A percentile compares a stretch with the other conserved stretches of the same genome.
Evolutionary conservation across 306 rosid species (phyloP).

Genomic region (Myrica gale): DNA sequence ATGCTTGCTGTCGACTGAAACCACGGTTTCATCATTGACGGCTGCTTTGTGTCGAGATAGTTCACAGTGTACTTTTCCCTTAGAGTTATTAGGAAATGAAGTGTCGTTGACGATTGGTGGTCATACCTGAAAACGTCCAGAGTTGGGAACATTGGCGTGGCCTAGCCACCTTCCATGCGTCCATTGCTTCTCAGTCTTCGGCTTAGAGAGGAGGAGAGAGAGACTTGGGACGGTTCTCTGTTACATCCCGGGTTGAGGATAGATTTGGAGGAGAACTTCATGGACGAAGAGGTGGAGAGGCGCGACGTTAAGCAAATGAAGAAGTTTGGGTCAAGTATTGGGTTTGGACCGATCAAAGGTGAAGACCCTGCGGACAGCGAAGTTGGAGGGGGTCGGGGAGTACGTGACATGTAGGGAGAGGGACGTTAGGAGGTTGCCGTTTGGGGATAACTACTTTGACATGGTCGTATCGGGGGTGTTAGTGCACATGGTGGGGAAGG

Average conservation of each 20-base stretch:
- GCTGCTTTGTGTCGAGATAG: too few relatives aligned
- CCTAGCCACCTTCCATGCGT: slow-evolving; percentile 77
- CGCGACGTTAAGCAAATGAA: slow-evolving; percentile 76
- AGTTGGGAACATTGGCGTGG: slow-evolving; percentile 89
- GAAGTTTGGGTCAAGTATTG: slow-evolving; percentile 81
- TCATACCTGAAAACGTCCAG: too few relatives aligned
- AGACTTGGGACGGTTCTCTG: slow-evolving; percentile 71
- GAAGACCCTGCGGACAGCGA: slow-evolving; percentile 67
- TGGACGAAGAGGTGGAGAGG: slow-evolving; percentile 63
- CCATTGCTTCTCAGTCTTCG: slow-evolving; percentile 71
- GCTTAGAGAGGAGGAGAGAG: slow-evolving; percentile 77
- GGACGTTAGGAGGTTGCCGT: too few relatives aligned
- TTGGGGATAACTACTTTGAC: too few relatives aligned
- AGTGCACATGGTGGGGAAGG: too few relatives aligned
- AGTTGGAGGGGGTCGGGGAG: slow-evolving; percentile 80
- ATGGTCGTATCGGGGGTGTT: slow-evolving; percentile 66
- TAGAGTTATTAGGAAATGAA: too few relatives aligned
- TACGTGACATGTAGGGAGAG: slow-evolving; percentile 96
- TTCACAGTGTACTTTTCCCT: too few relatives aligned
- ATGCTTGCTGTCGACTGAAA: too few relatives aligned
- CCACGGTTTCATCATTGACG: too few relatives aligned
- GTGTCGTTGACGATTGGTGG: too few relatives aligned
- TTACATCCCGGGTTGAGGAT: slow-evolving; percentile 70
- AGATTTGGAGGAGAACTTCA: slow-evolving; percentile 84
- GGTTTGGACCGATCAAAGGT: slow-evolving; percentile 67